A percentile compares a stretch with the other conserved stretches of the same genome.
Conservation (phyloP, 2,329 filamentous ascomycete genomes). For the Paracoccidioides lutzii region DNA sequence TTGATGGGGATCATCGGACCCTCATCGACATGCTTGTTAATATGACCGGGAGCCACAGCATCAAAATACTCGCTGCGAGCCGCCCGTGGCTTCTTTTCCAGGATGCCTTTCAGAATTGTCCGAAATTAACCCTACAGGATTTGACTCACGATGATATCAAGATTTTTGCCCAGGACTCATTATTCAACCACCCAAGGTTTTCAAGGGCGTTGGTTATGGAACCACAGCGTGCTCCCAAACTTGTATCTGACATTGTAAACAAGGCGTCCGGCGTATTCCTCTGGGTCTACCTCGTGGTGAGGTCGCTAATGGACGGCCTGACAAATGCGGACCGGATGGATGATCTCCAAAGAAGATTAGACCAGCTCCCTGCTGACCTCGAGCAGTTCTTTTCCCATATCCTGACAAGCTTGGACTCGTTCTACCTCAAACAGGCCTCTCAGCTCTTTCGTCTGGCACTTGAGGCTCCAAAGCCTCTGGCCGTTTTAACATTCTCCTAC, state of each 20-base stretch:
- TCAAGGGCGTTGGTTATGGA: conserved; percentile 7
- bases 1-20: conserved; percentile 13
- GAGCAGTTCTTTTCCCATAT: conserved; percentile 13
- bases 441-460: conserved; percentile 7
- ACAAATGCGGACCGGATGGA: conserved; percentile 12
- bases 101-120: conserved; percentile 14
- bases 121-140: conserved; percentile 14
- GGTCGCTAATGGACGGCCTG: conserved; percentile 14
- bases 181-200: conserved; percentile 10
- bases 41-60: conserved; percentile 2
- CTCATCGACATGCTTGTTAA: conserved; percentile 11
- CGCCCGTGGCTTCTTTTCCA: conserved; percentile 20
- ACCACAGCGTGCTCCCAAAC: not conserved
- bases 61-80: conserved; percentile 19
- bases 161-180: conserved; percentile 7
- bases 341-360: conserved; percentile 12
- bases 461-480: conserved; percentile 1
- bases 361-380: conserved; percentile 12
- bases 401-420: conserved; percentile 8
- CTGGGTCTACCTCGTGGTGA: conserved; percentile 19
- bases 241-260: conserved; percentile 13
- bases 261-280: conserved; percentile 20
- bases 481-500: conserved; percentile 5
- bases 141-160: conserved; percentile 16
- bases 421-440: conserved; percentile 11